A percentile compares a stretch with the other conserved stretches of the same genome.
These are phyloP conservation scores for Melastoma malabathricum DNA, from an alignment of 345 rosid genomes.

Conservation along the genomic window DNA sequence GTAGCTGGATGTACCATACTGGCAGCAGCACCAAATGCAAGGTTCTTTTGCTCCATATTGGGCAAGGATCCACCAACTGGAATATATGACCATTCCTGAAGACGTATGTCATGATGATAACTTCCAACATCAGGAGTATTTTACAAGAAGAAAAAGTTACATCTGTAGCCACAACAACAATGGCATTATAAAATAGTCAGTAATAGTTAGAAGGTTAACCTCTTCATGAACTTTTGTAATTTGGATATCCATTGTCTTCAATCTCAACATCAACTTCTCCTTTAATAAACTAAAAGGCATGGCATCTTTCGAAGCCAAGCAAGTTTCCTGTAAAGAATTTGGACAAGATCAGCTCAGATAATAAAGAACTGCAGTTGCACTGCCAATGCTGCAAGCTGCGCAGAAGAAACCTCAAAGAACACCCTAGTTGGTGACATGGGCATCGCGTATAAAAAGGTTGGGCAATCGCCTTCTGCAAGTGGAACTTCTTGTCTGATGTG, in stretches of 20 bases:
- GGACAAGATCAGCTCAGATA: background rate
- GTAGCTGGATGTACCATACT: conserved; percentile 98
- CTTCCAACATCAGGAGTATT: no score
- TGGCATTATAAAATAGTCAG: no score
- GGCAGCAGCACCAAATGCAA: conserved; percentile 96
- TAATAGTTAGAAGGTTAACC: conserved; percentile 22
- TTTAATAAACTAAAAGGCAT: conserved; percentile 77
- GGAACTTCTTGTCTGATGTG: conserved; percentile 37
- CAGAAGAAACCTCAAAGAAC: conserved; percentile 66
- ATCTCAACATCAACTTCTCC: conserved; percentile 61
- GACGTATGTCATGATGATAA: no score
- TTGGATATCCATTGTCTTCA: conserved; percentile 63
- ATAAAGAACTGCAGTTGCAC: background rate
- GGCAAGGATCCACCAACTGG: conserved; percentile 98
- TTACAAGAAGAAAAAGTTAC: no score
- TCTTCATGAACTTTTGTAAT: conserved; percentile 66
- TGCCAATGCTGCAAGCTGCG: background rate
- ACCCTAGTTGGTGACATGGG: conserved; percentile 74
- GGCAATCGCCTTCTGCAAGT: conserved; percentile 50
- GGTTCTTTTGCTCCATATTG: conserved; percentile 77
- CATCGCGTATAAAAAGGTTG: conserved; percentile 88
- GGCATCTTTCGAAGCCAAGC: conserved; percentile 88
- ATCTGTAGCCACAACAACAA: no score
- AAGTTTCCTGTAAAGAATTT: conserved; percentile 60
- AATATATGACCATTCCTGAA: conserved; percentile 96